A percentile compares a stretch with the other conserved stretches of the same genome.
These are phyloP conservation scores for Colletotrichum limetticola DNA, from an alignment of 2,329 filamentous ascomycete species.

Conservation along the genomic window DNA sequence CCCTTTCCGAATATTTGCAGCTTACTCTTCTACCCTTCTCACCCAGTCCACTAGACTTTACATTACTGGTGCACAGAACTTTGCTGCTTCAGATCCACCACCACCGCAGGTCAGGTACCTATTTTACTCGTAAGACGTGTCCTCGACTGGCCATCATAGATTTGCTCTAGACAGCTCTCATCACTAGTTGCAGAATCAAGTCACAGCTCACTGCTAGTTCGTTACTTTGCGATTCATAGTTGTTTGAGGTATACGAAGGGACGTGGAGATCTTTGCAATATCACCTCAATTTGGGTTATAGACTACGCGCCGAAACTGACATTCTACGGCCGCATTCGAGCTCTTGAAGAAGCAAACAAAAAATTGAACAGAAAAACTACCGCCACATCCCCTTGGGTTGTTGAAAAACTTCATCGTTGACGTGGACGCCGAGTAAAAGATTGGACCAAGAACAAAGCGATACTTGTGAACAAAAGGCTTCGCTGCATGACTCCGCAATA, in stretches of 20 bases:
- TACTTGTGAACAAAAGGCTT: not conserved
- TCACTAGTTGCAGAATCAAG: too few species aligned
- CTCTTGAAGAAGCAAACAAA: not conserved
- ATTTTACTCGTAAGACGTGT: too few species aligned
- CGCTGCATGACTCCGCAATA: not conserved
- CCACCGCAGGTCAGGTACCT: too few species aligned
- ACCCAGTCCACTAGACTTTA: too few species aligned
- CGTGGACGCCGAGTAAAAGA: not conserved
- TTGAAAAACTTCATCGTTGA: not conserved
- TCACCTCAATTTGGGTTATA: not conserved
- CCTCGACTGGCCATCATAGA: too few species aligned
- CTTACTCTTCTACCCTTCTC: too few species aligned
- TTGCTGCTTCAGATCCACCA: too few species aligned
- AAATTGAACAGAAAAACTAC: not conserved
- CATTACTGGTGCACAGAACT: too few species aligned
- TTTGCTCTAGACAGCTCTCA: too few species aligned
- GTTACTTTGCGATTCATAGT: too few species aligned
- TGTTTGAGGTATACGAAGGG: not conserved
- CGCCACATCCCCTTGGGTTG: not conserved
- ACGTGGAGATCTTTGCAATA: not conserved
- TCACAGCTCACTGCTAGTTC: too few species aligned
- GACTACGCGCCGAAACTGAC: not conserved
- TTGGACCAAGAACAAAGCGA: not conserved
- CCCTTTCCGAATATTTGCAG: too few species aligned
- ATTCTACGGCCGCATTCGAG: not conserved